Conservation (phyloP, 768 basidiomycete species). For the Dacryopinax spathularia region DNA sequence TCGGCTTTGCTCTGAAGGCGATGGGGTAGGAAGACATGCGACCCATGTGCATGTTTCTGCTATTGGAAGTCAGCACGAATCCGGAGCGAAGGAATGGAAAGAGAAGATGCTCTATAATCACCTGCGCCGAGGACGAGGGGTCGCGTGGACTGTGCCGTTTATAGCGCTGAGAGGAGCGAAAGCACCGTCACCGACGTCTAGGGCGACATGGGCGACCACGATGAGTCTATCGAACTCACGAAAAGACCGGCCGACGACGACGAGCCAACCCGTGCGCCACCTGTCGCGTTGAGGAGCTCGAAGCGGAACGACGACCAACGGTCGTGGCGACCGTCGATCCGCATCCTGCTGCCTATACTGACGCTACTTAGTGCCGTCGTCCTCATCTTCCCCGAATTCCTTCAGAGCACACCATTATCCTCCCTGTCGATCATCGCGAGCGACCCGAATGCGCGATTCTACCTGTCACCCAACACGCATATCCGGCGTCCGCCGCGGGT, state of each 20-base stretch:
- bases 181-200: neutral
- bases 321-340: neutral
- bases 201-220: neutral
- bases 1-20: neutral
- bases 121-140: no score
- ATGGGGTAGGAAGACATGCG: neutral
- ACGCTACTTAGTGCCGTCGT: neutral
- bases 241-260: neutral
- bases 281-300: neutral
- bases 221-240: neutral
- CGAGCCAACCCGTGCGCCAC: no score
- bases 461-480: neutral
- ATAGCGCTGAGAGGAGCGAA: neutral
- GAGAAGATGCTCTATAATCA: no score
- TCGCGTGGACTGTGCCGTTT: neutral
- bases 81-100: no score
- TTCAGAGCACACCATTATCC: neutral
- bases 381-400: neutral
- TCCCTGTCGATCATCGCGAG: neutral
- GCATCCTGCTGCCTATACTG: neutral
- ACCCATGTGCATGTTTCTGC: neutral
- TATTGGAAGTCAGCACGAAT: no score
- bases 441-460: neutral
- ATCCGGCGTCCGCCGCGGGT: neutral
- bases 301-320: neutral